Evolutionary conservation across 805 yeast species (phyloP), one percentile per base, ranked within the genome.

Genomic region (Cyberlindnera lachancei): DNA sequence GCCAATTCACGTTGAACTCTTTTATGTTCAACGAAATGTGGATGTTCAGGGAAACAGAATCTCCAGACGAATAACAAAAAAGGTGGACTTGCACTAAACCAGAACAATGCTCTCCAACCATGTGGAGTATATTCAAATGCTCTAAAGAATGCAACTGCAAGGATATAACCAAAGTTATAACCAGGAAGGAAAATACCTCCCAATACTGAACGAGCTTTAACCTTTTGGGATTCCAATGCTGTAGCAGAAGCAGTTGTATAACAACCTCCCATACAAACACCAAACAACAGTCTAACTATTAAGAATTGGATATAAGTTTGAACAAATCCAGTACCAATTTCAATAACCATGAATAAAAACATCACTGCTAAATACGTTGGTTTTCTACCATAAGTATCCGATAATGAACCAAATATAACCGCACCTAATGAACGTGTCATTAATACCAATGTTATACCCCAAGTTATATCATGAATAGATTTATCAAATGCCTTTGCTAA

Each of bases 401-500:
- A 69, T 41, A 72, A 57, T 16, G 68, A 52, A 26, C 88, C 88
- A 48, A 79, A 77, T 24, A 70, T 56, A 11, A 76, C 53, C 3
- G 86, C 84, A 20, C 87, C 87, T 4, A 73, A 70, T 3, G 82
- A 68, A 30, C 86, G 65, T 33, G 78, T 62, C 84, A 79, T 79
- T 18, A 79, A 65, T 28, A 78, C 86, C 39, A 78, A 60, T 10
- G 85, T 76, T 41, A 80, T 68, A 30, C 85, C 87, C 83, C 84
- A 79, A 9, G 85, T 73, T 44, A 80, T 64, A 29, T 68, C 70
- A 16, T 63, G 59, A 17, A 70, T 64, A 1, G 62, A 33, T 7
- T 55, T 59, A 26, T 59, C 61, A 31, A 79, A 66, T 3, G 68
- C 48, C 24, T 52, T 45, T 19, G 84, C 79, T 31, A 80, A 62